Base-by-base conservation (phyloP, 2,329 filamentous ascomycete species). In the Phaeophleospora eucalypticola region DNA sequence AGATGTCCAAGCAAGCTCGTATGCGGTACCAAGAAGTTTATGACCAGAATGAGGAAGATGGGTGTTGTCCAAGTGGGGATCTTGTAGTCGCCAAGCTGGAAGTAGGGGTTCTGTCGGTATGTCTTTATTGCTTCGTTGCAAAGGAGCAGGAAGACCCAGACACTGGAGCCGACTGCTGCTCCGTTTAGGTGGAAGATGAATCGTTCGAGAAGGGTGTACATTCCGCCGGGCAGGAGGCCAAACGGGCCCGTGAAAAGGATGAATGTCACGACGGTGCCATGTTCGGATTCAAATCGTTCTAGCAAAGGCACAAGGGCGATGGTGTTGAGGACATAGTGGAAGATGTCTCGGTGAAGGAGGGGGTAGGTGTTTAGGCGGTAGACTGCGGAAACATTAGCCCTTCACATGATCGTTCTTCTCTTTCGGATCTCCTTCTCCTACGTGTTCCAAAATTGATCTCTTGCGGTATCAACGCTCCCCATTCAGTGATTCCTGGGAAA, bases 51-150 rank as follows among this genome's bases (percentile, higher is more conserved):
- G 59, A 89, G 73, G 41, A 88, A 73, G n/a, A 97, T 71, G 3
- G 93, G 91, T 2, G 87, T 88, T 6, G 84, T 87, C 90, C 91
- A 97, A 0, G 90, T 97, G 2, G 93, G 91, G 48, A 98, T 89
- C 57, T 87, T 78, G 60, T 77, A 76, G 24, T 75, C 74, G n/a
- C 74, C 75, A 36, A 84, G 68, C 51, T 75, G 79, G 57, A 96
- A 83, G 64, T 85, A 78, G 0, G 93, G 93, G 63, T 95, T 89
- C 24, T 81, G 77, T 59, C 82, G 83, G 68, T 86, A 91, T 2
- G 87, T 90, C 65, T 89, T 87, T 55, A 96, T 86, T 4, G 89
- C 84, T 68, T 97, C 91, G 54, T 86, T 81, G 35, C 83, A 85
- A 29, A 97, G 76, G 17, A 98, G 77, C 19, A 95, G 78, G 66